Evolutionary conservation across 306 rosid species (phyloP), one percentile per base, ranked within the genome.

Genomic region (Begonia loranthoides): DNA sequence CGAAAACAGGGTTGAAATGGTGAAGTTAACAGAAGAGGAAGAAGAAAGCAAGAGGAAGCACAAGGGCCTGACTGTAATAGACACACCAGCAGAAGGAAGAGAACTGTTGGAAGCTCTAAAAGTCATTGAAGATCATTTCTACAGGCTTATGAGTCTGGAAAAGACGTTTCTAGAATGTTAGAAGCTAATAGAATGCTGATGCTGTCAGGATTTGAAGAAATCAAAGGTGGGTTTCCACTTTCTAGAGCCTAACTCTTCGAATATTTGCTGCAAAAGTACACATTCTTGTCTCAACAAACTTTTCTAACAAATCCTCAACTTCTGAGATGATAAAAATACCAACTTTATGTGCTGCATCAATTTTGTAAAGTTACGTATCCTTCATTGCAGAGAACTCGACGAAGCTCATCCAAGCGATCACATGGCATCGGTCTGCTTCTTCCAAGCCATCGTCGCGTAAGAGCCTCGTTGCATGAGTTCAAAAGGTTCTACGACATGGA

Each of bases 81-180:
- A 86, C 50, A 70, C 87, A 59, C 94, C 92, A 40, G 72, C 52
- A 10, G 93, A 74, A 54, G 96, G 96, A 41, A 83, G 96, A 66
- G 99, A 92, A 59, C 75, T 92, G n/a, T 73, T 92, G 72, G 99
- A 92, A 54, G 94, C 94, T 41, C 63, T 92, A 75, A 79, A 76
- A 56, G 96, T 83, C 28, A 66, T 92, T 65, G 93, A 74, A 51
- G 96, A 86, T 52, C 70, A 78, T 70, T 80, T 92, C 47, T 19
- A 70, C 2, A 78, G 75, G 96, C 94, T 63, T 76, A 66, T 61
- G 82, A 86, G 51, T 86, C 96, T 61, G 93, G 94, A 39, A 69
- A 76, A 66, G 82, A 69, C 57, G 83, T 92, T 7, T 78, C 93
- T 16, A 86, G 74, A 69, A 86, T 92, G 99, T 72, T 92, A 22